Evolutionary conservation across 148 eudicot species (phyloP), one percentile per base, ranked within the genome.

Genomic region (Euryodendron excelsum): DNA sequence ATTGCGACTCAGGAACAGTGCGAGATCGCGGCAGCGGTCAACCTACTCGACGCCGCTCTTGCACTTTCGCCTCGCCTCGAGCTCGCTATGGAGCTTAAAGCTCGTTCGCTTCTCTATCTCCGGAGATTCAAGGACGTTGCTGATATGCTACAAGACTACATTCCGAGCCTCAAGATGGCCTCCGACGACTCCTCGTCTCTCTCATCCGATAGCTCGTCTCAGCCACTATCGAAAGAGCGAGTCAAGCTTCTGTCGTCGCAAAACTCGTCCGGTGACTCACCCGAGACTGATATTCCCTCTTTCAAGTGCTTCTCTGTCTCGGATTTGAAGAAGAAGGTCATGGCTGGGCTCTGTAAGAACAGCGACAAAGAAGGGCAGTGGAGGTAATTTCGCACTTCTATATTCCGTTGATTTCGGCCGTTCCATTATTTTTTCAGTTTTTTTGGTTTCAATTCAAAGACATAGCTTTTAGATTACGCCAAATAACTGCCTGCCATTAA

Each of bases 231-330:
- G 15, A 87, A 87, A 45, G 99, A 95, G 79, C 80, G 91, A 72
- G 56, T 41, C 45, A 41, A 41, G 45, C 86, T 95, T 1, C 79
- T 95, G 30, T 82, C 88, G 1, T 55, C 72, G 17, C 55, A 59
- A 4, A 41, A 41, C 45, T 41, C 45, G 45, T 41, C 45, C 45
- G 45, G 45, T 41, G 6, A n/a, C n/a, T n/a, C n/a, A n/a, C n/a
- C n/a, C n/a, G n/a, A 41, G 50, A 80, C 78, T 6, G 86, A 85
- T 80, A 85, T 78, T 50, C 76, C 87, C 55, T 70, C 83, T 11
- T 93, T 91, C 74, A 93, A 86, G 78, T 96, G 98, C 71, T 96
- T 96, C 77, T 96, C 99, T 59, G 97, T 90, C 23, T 87, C 90
- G 13, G 99, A 92, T 83, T 86, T 96, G 85, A 96, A 92, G 87